These are phyloP conservation scores for Globisporangium parvum DNA, from an alignment of 352 stramenopile genomes.

Conservation along the genomic window DNA sequence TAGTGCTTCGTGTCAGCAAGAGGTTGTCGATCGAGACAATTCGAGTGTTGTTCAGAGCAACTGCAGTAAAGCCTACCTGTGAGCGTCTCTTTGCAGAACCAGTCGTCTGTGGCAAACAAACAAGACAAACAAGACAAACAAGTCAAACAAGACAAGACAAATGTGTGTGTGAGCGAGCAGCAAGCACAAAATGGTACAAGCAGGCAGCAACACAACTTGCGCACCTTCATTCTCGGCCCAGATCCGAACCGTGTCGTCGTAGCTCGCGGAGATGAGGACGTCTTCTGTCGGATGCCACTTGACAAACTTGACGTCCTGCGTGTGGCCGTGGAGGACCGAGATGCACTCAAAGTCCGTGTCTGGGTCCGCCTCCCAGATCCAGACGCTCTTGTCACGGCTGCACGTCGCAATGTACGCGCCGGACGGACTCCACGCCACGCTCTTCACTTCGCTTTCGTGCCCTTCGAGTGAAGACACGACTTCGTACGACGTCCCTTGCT, in stretches of 20 bases:
- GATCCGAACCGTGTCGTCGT: constrained; percentile 95
- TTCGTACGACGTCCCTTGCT: constrained; percentile 86
- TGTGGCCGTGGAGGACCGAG: constrained; percentile 94
- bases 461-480: constrained; percentile 95
- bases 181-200: no score
- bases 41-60: background rate
- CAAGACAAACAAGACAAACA: background rate
- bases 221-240: constrained; percentile 91
- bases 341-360: constrained; percentile 97
- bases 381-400: constrained; percentile 98
- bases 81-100: constrained; percentile 93
- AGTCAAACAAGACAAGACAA: background rate
- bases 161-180: background rate
- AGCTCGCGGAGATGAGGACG: constrained; percentile 86
- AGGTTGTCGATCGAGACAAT: no score
- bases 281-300: constrained; percentile 88
- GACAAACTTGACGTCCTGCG: constrained; percentile 96
- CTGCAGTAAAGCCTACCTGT: constrained; percentile 27
- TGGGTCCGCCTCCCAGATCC: constrained; percentile 95
- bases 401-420: constrained; percentile 95
- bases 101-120: constrained; percentile 76
- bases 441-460: constrained; percentile 98
- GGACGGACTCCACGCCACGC: constrained; percentile 92
- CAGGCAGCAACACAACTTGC: background rate
- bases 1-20: no score